Percentiles rank a stretch among this genome's conserved stretches.
These are phyloP conservation scores for Lasiodiplodia sp. DNA, from an alignment of 2,329 filamentous ascomycete species.

Conservation along the genomic window DNA sequence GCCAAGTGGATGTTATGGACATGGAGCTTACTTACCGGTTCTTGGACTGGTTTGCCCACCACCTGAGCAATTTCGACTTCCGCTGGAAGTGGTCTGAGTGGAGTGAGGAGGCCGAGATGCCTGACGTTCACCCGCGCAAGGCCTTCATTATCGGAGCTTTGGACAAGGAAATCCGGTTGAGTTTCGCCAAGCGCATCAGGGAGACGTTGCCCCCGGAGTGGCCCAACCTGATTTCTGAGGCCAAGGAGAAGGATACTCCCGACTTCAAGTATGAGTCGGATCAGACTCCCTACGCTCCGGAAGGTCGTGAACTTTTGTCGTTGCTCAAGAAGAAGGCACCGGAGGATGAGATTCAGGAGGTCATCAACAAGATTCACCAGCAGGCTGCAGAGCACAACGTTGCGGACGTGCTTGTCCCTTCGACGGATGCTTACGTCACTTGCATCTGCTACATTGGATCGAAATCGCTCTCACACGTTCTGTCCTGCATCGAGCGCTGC, in stretches of 20 bases:
- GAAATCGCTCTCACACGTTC: conserved; percentile 93
- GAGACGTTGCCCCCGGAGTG: conserved; percentile 89
- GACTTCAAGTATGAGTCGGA: conserved; percentile 88
- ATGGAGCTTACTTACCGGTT: conserved; percentile 87
- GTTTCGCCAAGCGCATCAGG: conserved; percentile 94
- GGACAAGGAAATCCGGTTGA: conserved; percentile 96
- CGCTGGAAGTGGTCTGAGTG: conserved; percentile 99
- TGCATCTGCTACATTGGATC: conserved; percentile 92
- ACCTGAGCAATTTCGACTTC: conserved; percentile 98
- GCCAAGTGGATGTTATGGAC: conserved; percentile 81
- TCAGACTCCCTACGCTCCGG: conserved; percentile 77
- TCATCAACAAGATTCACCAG: conserved; percentile 83
- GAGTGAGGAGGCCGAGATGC: conserved; percentile 80
- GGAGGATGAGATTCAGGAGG: conserved; percentile 83
- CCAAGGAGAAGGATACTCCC: conserved; percentile 94
- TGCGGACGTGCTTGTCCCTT: conserved; percentile 78
- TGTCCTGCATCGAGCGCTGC: conserved; percentile 93
- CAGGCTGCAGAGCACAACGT: conserved; percentile 74
- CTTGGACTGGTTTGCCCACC: conserved; percentile 97
- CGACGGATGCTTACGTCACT: conserved; percentile 92
- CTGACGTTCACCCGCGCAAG: conserved; percentile 83
- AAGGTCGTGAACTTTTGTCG: conserved; percentile 82
- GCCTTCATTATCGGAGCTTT: conserved; percentile 90
- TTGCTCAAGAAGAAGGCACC: conserved; percentile 84
- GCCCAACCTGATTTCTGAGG: conserved; percentile 78